Conservation (phyloP, 1,139 yeast species). For the Candida glucosophila region DNA sequence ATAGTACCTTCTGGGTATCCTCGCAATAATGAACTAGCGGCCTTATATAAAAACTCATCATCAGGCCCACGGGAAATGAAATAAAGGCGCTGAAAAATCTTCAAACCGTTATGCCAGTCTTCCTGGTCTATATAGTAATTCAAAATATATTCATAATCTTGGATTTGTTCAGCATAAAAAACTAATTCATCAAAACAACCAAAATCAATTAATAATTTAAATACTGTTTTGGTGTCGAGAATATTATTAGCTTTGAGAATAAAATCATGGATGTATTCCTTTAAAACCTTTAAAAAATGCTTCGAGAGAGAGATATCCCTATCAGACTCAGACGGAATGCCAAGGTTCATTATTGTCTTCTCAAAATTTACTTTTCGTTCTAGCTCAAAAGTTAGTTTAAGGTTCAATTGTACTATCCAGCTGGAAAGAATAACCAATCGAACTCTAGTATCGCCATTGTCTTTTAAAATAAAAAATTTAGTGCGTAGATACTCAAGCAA, state of each 20-base stretch:
- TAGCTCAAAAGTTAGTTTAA: slow-evolving; percentile 17
- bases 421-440: slow-evolving; percentile 60
- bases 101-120: slow-evolving; percentile 69
- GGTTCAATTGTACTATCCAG: slow-evolving; percentile 69
- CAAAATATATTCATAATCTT: slow-evolving; percentile 64
- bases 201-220: slow-evolving; percentile 62
- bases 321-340: no score
- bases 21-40: slow-evolving; percentile 58
- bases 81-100: slow-evolving; percentile 42
- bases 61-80: slow-evolving; percentile 22
- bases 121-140: slow-evolving; percentile 59
- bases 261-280: no score
- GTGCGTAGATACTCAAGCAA: slow-evolving; percentile 49
- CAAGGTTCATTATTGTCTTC: no score
- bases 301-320: slow-evolving; percentile 1
- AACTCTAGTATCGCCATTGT: slow-evolving; percentile 30
- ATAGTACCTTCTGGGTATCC: slow-evolving; percentile 66
- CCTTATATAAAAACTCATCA: slow-evolving; percentile 46
- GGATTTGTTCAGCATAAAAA: slow-evolving; percentile 57
- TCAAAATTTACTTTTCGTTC: slow-evolving; percentile 10
- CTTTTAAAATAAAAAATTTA: slow-evolving; percentile 38
- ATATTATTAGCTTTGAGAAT: slow-evolving; percentile 37
- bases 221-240: slow-evolving; percentile 59
- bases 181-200: slow-evolving; percentile 58
- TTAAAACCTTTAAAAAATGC: slow-evolving; percentile 10